A percentile compares a stretch with the other conserved stretches of the same genome.
These are phyloP conservation scores for Mytilinidion resinicola DNA, from an alignment of 495 filamentous ascomycete species.

Conservation along the genomic window DNA sequence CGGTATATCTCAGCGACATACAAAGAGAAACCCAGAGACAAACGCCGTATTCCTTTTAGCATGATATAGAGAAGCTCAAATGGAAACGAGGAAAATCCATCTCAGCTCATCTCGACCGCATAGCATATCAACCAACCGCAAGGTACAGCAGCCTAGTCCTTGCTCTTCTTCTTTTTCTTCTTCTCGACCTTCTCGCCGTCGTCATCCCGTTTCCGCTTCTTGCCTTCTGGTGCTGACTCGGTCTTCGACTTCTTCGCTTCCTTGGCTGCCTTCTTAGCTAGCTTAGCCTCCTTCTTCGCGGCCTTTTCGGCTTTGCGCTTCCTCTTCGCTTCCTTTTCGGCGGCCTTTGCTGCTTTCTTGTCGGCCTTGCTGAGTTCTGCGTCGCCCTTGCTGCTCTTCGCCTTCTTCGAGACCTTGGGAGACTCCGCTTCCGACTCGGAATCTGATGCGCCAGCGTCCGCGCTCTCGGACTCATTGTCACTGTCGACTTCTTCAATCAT, in stretches of 20 bases:
- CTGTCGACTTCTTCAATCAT: slow-evolving; percentile 26
- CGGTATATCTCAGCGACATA: too few relatives aligned
- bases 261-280: slow-evolving; percentile 60
- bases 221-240: slow-evolving; percentile 7
- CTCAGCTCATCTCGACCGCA: too few relatives aligned
- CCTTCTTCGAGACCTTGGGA: slow-evolving; percentile 22
- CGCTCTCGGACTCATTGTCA: slow-evolving; percentile 25
- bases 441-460: slow-evolving; percentile 19
- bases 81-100: too few relatives aligned
- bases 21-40: too few relatives aligned
- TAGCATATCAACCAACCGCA: too few relatives aligned
- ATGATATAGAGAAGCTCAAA: too few relatives aligned
- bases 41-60: too few relatives aligned
- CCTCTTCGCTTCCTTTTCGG: slow-evolving; percentile 44
- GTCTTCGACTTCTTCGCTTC: slow-evolving; percentile 25
- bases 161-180: slow-evolving; percentile 42
- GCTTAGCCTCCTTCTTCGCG: slow-evolving; percentile 73
- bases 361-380: slow-evolving; percentile 41
- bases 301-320: slow-evolving; percentile 49
- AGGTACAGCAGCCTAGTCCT: slow-evolving; percentile 15
- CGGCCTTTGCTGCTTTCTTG: slow-evolving; percentile 41
- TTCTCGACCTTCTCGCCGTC: slow-evolving; percentile 23
- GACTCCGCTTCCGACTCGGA: slow-evolving; percentile 24
- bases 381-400: slow-evolving; percentile 18
- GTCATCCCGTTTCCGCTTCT: slow-evolving; percentile 30